Evolutionary conservation across 129 eudicot species (phyloP).

Genomic region (Flaveria ramosissima): DNA sequence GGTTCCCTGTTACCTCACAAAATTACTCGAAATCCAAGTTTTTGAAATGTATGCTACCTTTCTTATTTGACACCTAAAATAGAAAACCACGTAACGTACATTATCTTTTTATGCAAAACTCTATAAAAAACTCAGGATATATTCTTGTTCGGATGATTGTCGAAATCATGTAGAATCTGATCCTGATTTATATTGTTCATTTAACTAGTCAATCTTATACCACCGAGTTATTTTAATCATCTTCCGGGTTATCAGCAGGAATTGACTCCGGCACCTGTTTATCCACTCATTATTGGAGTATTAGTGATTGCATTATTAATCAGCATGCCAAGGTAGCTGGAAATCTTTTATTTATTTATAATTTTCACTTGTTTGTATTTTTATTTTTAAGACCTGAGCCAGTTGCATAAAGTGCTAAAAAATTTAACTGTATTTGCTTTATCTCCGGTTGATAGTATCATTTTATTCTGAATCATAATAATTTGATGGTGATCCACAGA

Average conservation of each 20-base stretch:
- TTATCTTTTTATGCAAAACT: background rate
- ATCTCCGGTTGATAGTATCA: background rate
- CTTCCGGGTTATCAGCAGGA: slow-evolving; percentile 51
- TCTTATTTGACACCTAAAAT: background rate
- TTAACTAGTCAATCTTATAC: background rate
- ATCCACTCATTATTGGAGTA: slow-evolving; percentile 82
- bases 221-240: background rate
- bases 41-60: background rate
- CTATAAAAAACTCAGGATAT: too few species aligned
- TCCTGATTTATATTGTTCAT: slow-evolving; percentile 16
- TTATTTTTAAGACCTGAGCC: background rate
- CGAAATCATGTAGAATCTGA: background rate
- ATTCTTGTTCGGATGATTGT: too few species aligned
- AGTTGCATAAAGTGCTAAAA: background rate
- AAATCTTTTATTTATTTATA: background rate
- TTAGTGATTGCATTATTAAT: slow-evolving; percentile 67
- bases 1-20: background rate
- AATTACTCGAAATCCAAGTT: background rate
- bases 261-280: slow-evolving; percentile 87
- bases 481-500: slow-evolving; percentile 42
- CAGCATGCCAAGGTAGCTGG: slow-evolving; percentile 78
- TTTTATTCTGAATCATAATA: slow-evolving; percentile 6
- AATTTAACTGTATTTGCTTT: background rate
- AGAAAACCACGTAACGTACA: background rate
- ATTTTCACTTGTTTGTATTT: background rate